A percentile compares a stretch with the other conserved stretches of the same genome.
Evolutionary conservation across 108 stramenopile species (phyloP).

Genomic region (Nitzschia sp.): DNA sequence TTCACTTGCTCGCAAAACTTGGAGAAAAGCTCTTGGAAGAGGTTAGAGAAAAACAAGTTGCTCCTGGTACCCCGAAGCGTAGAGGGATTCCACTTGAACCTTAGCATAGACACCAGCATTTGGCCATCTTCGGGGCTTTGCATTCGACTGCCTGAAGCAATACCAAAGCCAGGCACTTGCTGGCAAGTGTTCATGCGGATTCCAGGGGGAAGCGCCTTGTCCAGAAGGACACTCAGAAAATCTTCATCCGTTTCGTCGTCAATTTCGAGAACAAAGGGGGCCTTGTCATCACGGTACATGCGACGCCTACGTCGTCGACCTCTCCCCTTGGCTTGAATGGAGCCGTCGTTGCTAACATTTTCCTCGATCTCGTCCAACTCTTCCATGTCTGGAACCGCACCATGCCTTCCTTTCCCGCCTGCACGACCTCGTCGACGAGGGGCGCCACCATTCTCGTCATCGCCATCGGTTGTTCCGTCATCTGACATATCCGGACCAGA

Average conservation of each 20-base stretch:
- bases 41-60: slow-evolving; percentile 73
- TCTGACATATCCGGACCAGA: slow-evolving; percentile 54
- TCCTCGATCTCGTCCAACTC: slow-evolving; percentile 62
- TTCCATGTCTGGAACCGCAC: slow-evolving; percentile 63
- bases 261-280: slow-evolving; percentile 81
- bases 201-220: slow-evolving; percentile 68
- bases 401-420: not conserved
- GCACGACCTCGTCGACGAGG: not conserved
- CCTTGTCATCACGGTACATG: slow-evolving; percentile 84
- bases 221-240: slow-evolving; percentile 74
- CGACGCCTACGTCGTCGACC: slow-evolving; percentile 62
- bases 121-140: slow-evolving; percentile 65
- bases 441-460: slow-evolving; percentile 34
- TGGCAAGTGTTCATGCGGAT: slow-evolving; percentile 70
- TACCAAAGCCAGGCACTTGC: slow-evolving; percentile 78
- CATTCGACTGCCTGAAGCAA: slow-evolving; percentile 58
- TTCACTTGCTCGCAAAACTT: slow-evolving; percentile 68
- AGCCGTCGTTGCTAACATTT: slow-evolving; percentile 30
- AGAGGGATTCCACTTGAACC: slow-evolving; percentile 81
- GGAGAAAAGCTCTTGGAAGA: slow-evolving; percentile 83
- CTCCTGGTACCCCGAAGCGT: slow-evolving; percentile 70
- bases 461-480: slow-evolving; percentile 13
- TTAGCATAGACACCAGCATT: slow-evolving; percentile 85
- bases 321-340: slow-evolving; percentile 38
- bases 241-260: slow-evolving; percentile 93